Evolutionary conservation across 495 filamentous ascomycete species (phyloP).

Genomic region (Hamigera avellanea): DNA sequence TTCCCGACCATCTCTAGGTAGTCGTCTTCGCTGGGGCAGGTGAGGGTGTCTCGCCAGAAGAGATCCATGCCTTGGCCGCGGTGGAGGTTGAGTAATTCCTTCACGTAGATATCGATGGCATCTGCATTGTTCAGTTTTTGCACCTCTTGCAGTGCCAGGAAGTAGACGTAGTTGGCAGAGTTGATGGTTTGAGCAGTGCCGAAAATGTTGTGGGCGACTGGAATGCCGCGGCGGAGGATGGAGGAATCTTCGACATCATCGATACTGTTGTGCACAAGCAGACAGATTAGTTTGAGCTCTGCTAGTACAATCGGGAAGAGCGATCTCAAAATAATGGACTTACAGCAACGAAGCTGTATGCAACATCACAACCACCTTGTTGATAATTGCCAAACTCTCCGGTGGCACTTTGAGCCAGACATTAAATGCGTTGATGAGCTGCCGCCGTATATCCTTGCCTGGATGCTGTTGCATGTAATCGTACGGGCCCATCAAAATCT

Average conservation of each 20-base stretch:
- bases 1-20: conserved; percentile 98
- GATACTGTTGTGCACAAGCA: conserved; percentile 46
- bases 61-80: conserved; percentile 96
- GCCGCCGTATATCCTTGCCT: conserved; percentile 82
- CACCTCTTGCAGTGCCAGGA: conserved; percentile 73
- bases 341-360: conserved; percentile 84
- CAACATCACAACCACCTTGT: conserved; percentile 80
- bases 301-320: no score
- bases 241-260: conserved; percentile 89
- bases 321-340: conserved; percentile 11
- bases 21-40: conserved; percentile 87
- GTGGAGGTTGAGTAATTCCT: conserved; percentile 89
- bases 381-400: conserved; percentile 69
- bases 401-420: conserved; percentile 76
- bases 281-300: no score
- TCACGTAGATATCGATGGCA: conserved; percentile 67
- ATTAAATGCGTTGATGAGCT: conserved; percentile 85
- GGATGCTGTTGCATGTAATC: conserved; percentile 79
- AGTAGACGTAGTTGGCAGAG: conserved; percentile 94
- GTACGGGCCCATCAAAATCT: conserved; percentile 73
- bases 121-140: conserved; percentile 60
- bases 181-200: conserved; percentile 96
- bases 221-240: conserved; percentile 71
- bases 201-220: conserved; percentile 91
- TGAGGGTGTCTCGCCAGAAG: conserved; percentile 91